Evolutionary conservation across 1,284 basidiomycete species (phyloP), one percentile per base, ranked within the genome.

Genomic region (Rhodotorula sp.): DNA sequence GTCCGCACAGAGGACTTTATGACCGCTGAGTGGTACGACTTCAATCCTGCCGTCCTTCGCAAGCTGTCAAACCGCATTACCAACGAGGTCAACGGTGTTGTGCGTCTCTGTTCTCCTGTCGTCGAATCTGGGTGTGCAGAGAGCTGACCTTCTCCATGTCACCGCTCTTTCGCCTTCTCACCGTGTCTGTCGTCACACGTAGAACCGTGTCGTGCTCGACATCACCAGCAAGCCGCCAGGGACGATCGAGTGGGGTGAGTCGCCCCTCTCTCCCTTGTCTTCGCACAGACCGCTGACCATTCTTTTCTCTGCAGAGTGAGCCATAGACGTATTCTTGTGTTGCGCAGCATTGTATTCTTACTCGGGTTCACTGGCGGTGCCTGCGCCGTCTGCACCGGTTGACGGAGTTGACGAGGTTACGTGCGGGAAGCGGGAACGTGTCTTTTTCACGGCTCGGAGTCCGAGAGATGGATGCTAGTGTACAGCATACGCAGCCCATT

Each of bases 1-100:
- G 94, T 97, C 23, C 89, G 91, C 79, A 90, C 92, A 21, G 93
- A 97, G 81, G 94, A 97, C 82, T 97, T 97, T 80, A 97, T 97
- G 94, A 97, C 94, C 14, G 94, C 94, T 48, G 93, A 97, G 82
- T 97, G 94, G 93, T 92, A 67, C 67, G 89, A 92, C 44, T 99
- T 99, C 87, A 94, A 96, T n/a, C 84, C 92, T 27, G 90, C 91
- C 58, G 90, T 99, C 25, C 84, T 99, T 71, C 88, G 91, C 77
- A 89, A 90, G 79, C 94, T 99, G 78, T 97, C 94, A 27, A 96
- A 93, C 66, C 87, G 97, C 67, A 99, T 99, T 79, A 99, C 97
- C 57, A 99, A 99, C 83, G 97, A 99, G 84, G 94, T 97, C 10
- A 84, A 83, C 73, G 73, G 83, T 53, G 81, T 84, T 53, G 72